Evolutionary conservation across 371 early-diverging fungal genomes (phyloP).

Genomic region (Rhizomucor miehei): DNA sequence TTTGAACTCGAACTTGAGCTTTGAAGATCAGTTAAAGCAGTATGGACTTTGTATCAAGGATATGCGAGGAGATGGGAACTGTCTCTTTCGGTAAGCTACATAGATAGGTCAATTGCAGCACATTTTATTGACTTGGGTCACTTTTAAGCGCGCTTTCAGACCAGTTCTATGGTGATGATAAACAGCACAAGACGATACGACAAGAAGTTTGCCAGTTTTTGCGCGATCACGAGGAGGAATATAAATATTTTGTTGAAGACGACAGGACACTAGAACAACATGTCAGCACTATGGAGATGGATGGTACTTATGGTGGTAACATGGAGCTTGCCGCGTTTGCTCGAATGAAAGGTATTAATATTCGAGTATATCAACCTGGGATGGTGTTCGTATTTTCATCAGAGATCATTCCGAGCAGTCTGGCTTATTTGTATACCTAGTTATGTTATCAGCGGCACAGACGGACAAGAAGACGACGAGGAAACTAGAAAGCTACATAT

Average conservation of each 20-base stretch:
- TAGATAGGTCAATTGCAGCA: background rate
- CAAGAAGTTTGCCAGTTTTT: conserved; percentile 67
- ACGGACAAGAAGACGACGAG: conserved; percentile 12
- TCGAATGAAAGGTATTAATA: conserved; percentile 57
- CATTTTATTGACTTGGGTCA: background rate
- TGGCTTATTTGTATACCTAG: conserved; percentile 7
- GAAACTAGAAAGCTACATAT: conserved; percentile 63
- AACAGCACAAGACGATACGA: conserved; percentile 56
- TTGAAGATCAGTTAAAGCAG: too few species aligned
- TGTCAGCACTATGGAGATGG: conserved; percentile 64
- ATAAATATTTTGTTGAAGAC: conserved; percentile 72
- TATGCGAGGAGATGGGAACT: conserved; percentile 85
- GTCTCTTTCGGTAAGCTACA: conserved; percentile 63
- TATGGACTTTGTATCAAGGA: conserved; percentile 59
- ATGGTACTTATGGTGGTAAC: conserved; percentile 80
- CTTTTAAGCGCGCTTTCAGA: conserved; percentile 66
- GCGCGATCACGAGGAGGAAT: conserved; percentile 58
- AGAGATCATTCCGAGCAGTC: background rate
- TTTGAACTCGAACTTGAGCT: too few species aligned
- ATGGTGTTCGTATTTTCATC: conserved; percentile 38
- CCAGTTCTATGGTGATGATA: conserved; percentile 64
- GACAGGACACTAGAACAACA: conserved; percentile 65
- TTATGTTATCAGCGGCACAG: conserved; percentile 65
- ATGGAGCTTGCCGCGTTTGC: conserved; percentile 86
- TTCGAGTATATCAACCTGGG: conserved; percentile 81